phyloP scores from a whole-genome alignment of 225 moss, liverwort and hornwort genomes.

The Physcomitrellopsis africana region DNA sequence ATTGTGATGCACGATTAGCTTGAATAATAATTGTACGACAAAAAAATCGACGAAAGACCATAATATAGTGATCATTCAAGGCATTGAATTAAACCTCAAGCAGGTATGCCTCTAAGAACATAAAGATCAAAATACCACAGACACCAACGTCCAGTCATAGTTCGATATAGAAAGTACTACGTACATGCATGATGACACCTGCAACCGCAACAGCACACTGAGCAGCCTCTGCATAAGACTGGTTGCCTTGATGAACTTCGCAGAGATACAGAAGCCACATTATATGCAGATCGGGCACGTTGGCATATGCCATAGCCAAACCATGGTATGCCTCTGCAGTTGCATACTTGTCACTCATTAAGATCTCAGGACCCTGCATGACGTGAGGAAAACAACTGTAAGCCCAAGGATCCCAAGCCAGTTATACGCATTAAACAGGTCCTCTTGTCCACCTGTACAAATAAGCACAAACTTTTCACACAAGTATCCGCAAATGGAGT shows the following conservation, averaged over 20 bases:
- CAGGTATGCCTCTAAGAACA: not conserved
- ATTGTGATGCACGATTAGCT: conserved; percentile 6
- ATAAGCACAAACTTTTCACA: not conserved
- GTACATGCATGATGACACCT: conserved; percentile 98
- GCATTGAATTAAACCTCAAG: not conserved
- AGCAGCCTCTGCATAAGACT: conserved; percentile 94
- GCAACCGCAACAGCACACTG: conserved; percentile 98
- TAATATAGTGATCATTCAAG: not conserved
- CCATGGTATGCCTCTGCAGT: conserved; percentile 92
- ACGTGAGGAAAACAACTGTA: conserved; percentile 21
- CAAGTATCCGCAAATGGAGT: not conserved
- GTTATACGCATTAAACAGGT: not conserved
- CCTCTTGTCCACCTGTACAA: conserved; percentile 1
- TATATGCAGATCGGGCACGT: conserved; percentile 95
- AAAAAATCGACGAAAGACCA: not conserved
- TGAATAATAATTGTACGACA: not conserved
- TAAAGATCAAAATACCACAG: not conserved
- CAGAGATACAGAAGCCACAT: conserved; percentile 99
- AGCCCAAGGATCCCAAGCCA: conserved; percentile 4
- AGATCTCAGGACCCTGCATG: conserved; percentile 74
- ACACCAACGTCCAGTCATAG: not conserved
- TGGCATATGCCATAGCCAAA: conserved; percentile 89
- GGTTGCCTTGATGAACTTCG: conserved; percentile 96
- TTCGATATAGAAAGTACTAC: conserved; percentile 11
- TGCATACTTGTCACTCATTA: conserved; percentile 83